Evolutionary conservation across 2,329 filamentous ascomycete species (phyloP), one percentile per base, ranked within the genome.

Genomic region (Trichoderma guizhouense): DNA sequence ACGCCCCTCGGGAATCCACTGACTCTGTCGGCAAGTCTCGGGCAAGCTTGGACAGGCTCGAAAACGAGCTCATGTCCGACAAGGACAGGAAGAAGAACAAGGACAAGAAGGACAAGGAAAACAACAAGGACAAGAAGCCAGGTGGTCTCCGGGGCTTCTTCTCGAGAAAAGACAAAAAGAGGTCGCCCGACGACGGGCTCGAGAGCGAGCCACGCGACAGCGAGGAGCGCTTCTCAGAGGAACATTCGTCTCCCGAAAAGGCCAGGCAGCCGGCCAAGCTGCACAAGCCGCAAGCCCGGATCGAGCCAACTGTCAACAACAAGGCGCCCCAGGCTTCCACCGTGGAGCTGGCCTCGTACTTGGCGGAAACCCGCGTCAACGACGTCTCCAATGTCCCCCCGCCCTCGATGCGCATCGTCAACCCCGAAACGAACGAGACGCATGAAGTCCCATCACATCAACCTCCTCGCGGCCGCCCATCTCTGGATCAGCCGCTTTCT

Each of bases 81-180:
- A 82, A 93, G 80, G 92, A 95, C 63, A 91, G 93, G 75, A 92
- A 92, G 81, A 93, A 90, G 79, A 91, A 89, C 80, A 94, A 90
- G 76, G 88, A 93, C 79, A 86, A 87, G 73, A 63, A 63, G 60
- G 92, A 95, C 73, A 91, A 90, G 76, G 86, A 93, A 66, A 92
- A 93, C 66, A 92, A 94, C 71, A 95, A 94, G 82, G 87, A 89
- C 12, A 89, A 88, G 80, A 88, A 88, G 76, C 81, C 86, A 2
- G 86, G 87, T 71, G 85, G 81, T 14, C 84, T 90, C 75, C 87
- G 88, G 67, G 88, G 86, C 77, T 86, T 90, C 80, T 90, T 90
- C 79, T 90, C 88, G 63, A 83, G 88, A 75, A 89, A 89, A 75
- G 87, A 90, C 76, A 89, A 86, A 82, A 90, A 88, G 81, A 85